phyloP scores from a whole-genome alignment of 768 basidiomycete species.

The Suillus subaureus region DNA sequence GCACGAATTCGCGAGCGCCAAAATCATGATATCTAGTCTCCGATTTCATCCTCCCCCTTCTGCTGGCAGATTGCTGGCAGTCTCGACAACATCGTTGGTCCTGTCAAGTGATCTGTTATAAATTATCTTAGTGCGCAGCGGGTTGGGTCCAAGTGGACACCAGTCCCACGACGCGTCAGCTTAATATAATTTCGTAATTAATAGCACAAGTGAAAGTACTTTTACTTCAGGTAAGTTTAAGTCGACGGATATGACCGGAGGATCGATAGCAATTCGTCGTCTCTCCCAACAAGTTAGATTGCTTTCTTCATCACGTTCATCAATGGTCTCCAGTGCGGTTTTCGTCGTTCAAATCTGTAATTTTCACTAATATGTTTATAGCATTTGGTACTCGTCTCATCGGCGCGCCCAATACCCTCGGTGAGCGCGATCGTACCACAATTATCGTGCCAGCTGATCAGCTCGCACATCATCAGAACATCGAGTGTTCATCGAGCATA shows the following conservation, averaged over 20 bases:
- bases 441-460: constrained; percentile 22
- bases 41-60: background rate
- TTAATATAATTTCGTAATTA: background rate
- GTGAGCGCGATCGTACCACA: constrained; percentile 45
- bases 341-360: constrained; percentile 11
- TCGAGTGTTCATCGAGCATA: constrained; percentile 92
- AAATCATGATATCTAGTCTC: background rate
- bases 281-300: constrained; percentile 67
- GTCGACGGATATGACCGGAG: constrained; percentile 31
- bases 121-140: background rate
- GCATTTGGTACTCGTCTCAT: constrained; percentile 78
- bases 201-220: background rate
- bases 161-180: background rate
- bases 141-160: background rate
- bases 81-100: background rate
- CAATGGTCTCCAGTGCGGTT: constrained; percentile 42
- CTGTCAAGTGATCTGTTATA: background rate
- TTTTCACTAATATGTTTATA: constrained; percentile 30
- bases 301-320: constrained; percentile 41
- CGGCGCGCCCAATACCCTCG: constrained; percentile 91
- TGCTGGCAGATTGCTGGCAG: background rate
- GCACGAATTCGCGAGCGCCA: background rate
- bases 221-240: constrained; percentile 7
- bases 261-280: constrained; percentile 34
- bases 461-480: constrained; percentile 64